A percentile compares a stretch with the other conserved stretches of the same genome.
phyloP scores from a whole-genome alignment of 768 basidiomycete genomes.

The Suillus ampliporus region DNA sequence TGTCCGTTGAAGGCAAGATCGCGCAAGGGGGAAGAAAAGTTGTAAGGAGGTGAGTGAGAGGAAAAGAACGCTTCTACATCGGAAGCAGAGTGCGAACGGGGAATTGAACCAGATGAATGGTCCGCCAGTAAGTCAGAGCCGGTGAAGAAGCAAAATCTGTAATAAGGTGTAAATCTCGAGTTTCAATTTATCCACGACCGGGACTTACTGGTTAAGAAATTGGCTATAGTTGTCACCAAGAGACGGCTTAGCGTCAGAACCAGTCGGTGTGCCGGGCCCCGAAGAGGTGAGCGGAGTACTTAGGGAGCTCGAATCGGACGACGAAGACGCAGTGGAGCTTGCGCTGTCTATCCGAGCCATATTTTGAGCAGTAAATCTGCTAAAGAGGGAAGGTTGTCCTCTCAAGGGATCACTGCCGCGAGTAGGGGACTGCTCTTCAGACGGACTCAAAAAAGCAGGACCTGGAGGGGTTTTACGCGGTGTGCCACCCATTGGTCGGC shows the following conservation, averaged over 20 bases:
- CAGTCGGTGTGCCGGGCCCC: slow-evolving; percentile 27
- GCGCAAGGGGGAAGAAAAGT: slow-evolving; percentile 27
- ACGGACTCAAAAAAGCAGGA: slow-evolving; percentile 1
- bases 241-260: slow-evolving; percentile 15
- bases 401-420: not conserved
- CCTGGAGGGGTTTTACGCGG: slow-evolving; percentile 13
- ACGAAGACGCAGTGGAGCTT: slow-evolving; percentile 54
- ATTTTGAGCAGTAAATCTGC: slow-evolving; percentile 9
- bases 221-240: slow-evolving; percentile 53
- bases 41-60: slow-evolving; percentile 38
- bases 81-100: slow-evolving; percentile 55
- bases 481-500: slow-evolving; percentile 40
- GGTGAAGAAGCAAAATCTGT: slow-evolving; percentile 84
- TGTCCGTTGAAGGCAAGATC: slow-evolving; percentile 17
- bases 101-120: slow-evolving; percentile 31
- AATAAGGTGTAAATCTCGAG: slow-evolving; percentile 15
- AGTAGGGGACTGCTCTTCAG: not conserved
- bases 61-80: slow-evolving; percentile 58
- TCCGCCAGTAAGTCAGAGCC: slow-evolving; percentile 51
- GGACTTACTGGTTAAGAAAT: slow-evolving; percentile 67
- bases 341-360: slow-evolving; percentile 33
- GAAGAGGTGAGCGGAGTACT: slow-evolving; percentile 50
- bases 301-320: slow-evolving; percentile 49
- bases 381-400: not conserved
- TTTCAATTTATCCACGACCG: not conserved